These are phyloP conservation scores for Kondoa subrosea DNA, from an alignment of 768 basidiomycete genomes.

Conservation along the genomic window DNA sequence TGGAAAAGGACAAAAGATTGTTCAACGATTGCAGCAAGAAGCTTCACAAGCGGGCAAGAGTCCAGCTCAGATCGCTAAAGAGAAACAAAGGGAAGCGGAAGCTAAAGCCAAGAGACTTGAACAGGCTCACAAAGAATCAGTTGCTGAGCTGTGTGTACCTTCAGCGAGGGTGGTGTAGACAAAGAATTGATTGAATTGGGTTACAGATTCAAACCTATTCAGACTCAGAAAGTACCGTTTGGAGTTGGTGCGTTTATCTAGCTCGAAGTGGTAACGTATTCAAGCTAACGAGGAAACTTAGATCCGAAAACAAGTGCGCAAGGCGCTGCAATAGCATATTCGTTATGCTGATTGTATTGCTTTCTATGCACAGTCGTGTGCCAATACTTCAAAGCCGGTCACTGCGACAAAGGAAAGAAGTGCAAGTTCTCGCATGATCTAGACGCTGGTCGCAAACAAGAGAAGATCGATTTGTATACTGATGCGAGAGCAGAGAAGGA, in stretches of 20 bases:
- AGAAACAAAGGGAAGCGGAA: constrained; percentile 73
- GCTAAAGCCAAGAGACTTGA: constrained; percentile 65
- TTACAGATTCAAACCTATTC: constrained; percentile 24
- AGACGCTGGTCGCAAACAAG: constrained; percentile 72
- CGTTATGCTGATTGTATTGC: too few species aligned
- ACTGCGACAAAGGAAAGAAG: constrained; percentile 30
- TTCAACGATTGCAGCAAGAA: constrained; percentile 30
- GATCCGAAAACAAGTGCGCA: too few species aligned
- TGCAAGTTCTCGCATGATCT: constrained; percentile 96
- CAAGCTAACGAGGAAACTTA: too few species aligned
- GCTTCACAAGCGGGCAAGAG: constrained; percentile 60
- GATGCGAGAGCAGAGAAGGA: constrained; percentile 66
- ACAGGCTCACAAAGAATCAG: constrained; percentile 46
- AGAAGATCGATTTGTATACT: constrained; percentile 88
- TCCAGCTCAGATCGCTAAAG: constrained; percentile 38
- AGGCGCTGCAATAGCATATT: too few species aligned
- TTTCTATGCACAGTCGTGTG: constrained; percentile 87
- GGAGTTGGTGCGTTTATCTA: constrained; percentile 48
- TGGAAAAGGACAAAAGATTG: constrained; percentile 9
- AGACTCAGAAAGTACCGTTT: constrained; percentile 51
- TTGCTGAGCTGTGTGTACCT: constrained; percentile 67
- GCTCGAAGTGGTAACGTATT: too few species aligned
- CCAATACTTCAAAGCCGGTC: constrained; percentile 79
- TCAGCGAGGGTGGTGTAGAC: constrained; percentile 50
- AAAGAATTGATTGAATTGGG: constrained; percentile 37